A percentile compares a stretch with the other conserved stretches of the same genome.
Conservation (phyloP, 176 grass and related monocot species). For the Aegilops speltoides region DNA sequence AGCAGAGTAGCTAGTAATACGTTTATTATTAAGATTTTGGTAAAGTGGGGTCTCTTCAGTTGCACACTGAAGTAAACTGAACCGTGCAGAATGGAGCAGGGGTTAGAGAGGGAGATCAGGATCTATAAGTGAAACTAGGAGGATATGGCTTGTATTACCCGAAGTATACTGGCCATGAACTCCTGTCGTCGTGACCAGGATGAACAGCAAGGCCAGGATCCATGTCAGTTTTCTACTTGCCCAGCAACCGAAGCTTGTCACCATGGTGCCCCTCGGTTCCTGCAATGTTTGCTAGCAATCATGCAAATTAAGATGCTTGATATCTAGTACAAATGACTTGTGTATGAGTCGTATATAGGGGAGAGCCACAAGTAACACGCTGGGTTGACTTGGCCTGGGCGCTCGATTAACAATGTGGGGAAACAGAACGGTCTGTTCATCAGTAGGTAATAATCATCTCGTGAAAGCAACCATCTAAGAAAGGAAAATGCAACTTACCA, state of each 20-base stretch:
- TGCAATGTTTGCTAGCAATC: background rate
- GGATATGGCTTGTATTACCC: background rate
- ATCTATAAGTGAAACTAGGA: background rate
- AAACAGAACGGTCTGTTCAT: too few species aligned
- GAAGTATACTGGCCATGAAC: background rate
- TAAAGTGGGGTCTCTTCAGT: too few species aligned
- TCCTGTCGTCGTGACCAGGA: background rate
- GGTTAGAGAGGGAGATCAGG: background rate
- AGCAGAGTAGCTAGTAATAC: too few species aligned
- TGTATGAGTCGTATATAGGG: too few species aligned
- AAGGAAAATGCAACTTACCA: background rate
- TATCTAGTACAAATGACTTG: background rate
- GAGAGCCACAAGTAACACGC: background rate
- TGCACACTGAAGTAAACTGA: background rate
- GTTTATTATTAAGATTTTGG: too few species aligned
- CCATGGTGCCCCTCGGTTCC: background rate
- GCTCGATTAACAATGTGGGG: too few species aligned
- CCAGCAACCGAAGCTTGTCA: background rate
- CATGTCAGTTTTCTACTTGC: background rate
- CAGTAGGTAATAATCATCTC: too few species aligned
- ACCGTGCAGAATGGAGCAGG: background rate
- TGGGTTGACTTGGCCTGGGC: too few species aligned
- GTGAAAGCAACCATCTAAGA: background rate
- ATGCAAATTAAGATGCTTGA: background rate
- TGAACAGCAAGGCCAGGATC: background rate